Base-by-base conservation (phyloP, 2,329 filamentous ascomycete genomes). In the Fusarium guadeloupense region DNA sequence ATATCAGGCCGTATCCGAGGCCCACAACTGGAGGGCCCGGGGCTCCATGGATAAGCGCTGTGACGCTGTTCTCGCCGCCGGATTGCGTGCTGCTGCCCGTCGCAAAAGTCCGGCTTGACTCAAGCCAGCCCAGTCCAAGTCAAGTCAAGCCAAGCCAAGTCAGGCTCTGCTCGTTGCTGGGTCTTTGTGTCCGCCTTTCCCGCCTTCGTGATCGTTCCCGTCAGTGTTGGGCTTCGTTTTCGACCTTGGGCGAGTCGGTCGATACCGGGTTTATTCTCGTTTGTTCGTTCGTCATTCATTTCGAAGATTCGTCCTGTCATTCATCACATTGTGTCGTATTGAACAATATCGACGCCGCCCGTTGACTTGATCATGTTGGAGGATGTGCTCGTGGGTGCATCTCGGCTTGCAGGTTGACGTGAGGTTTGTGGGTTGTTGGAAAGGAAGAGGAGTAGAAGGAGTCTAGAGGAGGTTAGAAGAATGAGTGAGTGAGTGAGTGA, bases 71-170 rank as follows among this genome's bases (percentile, higher is more conserved):
- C 54, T 67, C 51, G 54, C 54, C 41, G 62, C 46, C 48, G 51
- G 55, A 68, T 69, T 68, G 68, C 68, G 68, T 70, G 66, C 62
- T 69, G 62, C 39, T 66, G 62, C 40, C 45, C 47, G 46, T 56
- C 46, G 47, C 33, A 46, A 17, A 48, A 45, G 49, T 64, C 54
- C 61, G 55, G 59, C 42, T 55, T 66, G 60, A 59, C 55, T 64
- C 54, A 66, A 62, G 67, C 51, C 59, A 51, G 59, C 58, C 59
- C 58, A 50, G 54, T 30, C 26, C 26, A 30, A 59, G 59, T 64
- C 52, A 62, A 62, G 67, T 48, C 62, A 51, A 55, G 57, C 59
- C 57, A 50, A 51, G 55, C 42, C 48, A 54, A 60, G 56, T 55
- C 63, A 56, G 61, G 62, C 50, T 65, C 44, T 62, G 40, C 39